A percentile compares a stretch with the other conserved stretches of the same genome.
phyloP scores from a whole-genome alignment of 352 stramenopile species.

The Phytophthora idaei region DNA sequence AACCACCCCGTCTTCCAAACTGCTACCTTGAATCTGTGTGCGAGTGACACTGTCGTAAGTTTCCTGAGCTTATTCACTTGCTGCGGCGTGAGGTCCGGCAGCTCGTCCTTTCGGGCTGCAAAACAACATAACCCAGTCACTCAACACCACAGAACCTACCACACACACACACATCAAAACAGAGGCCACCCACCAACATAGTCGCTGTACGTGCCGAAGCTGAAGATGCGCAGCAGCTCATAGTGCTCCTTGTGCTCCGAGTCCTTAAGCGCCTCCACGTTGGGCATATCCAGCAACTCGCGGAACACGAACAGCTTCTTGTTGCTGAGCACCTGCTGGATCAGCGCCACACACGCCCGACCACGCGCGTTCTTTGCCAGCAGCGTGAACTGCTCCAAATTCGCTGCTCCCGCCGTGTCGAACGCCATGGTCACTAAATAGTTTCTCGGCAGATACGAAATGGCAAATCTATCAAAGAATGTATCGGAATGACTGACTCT shows the following conservation, averaged over 20 bases:
- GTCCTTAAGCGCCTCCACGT: constrained; percentile 81
- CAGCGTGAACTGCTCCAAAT: constrained; percentile 93
- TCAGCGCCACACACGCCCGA: constrained; percentile 90
- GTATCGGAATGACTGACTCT: not conserved
- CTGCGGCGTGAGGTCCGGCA: constrained; percentile 70
- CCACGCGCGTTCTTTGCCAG: constrained; percentile 91
- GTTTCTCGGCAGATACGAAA: constrained; percentile 7
- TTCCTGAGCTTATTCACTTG: constrained; percentile 90
- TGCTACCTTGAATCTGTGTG: constrained; percentile 78
- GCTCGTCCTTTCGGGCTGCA: constrained; percentile 59
- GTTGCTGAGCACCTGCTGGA: constrained; percentile 93
- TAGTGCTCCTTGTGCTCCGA: constrained; percentile 83
- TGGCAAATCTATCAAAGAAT: constrained; percentile 9
- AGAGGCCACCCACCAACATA: constrained; percentile 64
- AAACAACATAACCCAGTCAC: not conserved
- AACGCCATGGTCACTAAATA: constrained; percentile 53
- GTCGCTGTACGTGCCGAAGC: constrained; percentile 88
- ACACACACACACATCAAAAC: not conserved
- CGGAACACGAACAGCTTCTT: constrained; percentile 94
- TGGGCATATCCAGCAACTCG: constrained; percentile 92
- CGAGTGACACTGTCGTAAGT: constrained; percentile 88
- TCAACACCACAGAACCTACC: not conserved
- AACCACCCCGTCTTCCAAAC: not conserved
- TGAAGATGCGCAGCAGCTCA: constrained; percentile 89
- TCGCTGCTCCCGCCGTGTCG: constrained; percentile 66